These are phyloP conservation scores for Haplosporangium sp. DNA, from an alignment of 371 early-diverging fungal genomes.

Conservation along the genomic window DNA sequence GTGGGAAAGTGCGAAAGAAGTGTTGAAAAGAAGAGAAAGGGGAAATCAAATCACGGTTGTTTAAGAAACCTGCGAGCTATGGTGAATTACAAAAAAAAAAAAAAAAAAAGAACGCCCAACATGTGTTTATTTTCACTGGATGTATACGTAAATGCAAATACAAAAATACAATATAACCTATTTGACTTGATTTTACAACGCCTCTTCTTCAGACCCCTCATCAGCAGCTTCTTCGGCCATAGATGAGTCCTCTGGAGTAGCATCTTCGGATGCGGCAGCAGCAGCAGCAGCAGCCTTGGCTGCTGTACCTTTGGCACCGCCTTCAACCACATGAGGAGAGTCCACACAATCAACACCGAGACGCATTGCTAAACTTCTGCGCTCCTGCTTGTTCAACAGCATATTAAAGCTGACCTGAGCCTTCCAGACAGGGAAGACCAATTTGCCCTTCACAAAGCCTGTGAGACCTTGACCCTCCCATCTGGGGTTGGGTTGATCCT, in stretches of 20 bases:
- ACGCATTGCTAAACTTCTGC: constrained; percentile 59
- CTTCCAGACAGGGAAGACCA: constrained; percentile 81
- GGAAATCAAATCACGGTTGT: neutral
- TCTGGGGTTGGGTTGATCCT: constrained; percentile 51
- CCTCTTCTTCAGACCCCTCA: neutral
- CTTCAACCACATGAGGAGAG: constrained; percentile 48
- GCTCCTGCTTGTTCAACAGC: constrained; percentile 81
- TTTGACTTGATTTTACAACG: neutral
- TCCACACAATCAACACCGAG: constrained; percentile 54
- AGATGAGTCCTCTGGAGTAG: too few relatives aligned
- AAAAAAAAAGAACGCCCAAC: neutral
- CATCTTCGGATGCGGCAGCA: constrained; percentile 10
- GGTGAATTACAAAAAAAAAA: neutral
- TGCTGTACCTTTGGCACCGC: constrained; percentile 45
- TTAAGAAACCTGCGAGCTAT: neutral
- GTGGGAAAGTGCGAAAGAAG: neutral
- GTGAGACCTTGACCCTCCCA: constrained; percentile 55
- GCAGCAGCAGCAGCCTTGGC: constrained; percentile 36
- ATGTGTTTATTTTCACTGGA: neutral
- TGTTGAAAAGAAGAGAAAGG: neutral
- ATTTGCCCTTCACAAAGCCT: constrained; percentile 58
- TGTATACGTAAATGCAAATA: neutral
- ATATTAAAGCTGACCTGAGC: constrained; percentile 78
- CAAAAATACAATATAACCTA: neutral
- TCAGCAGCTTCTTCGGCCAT: too few relatives aligned